These are phyloP conservation scores for Heritiera fomes DNA, from an alignment of 345 rosid species.

Conservation along the genomic window DNA sequence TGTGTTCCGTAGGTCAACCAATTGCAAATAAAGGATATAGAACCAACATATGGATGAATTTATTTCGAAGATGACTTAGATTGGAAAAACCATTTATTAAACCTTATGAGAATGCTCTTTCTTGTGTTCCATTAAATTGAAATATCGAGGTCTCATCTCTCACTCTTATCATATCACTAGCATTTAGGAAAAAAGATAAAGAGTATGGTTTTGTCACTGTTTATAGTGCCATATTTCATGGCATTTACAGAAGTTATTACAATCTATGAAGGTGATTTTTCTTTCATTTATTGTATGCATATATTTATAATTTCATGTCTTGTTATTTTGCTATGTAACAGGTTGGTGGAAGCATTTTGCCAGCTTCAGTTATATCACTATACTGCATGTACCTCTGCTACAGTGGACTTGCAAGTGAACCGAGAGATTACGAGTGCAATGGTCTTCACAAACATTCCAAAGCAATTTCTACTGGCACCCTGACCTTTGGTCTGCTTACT, in stretches of 20 bases:
- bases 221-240: neutral
- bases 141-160: neutral
- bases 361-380: slow-evolving; percentile 88
- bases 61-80: neutral
- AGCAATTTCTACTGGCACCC: slow-evolving; percentile 86
- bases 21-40: neutral
- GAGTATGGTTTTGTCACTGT: neutral
- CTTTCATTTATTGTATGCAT: neutral
- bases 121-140: neutral
- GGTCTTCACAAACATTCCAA: slow-evolving; percentile 93
- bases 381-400: slow-evolving; percentile 98
- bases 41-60: neutral
- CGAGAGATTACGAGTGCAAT: slow-evolving; percentile 89
- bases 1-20: neutral
- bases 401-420: slow-evolving; percentile 97
- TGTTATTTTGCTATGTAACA: slow-evolving; percentile 33
- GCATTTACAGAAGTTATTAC: neutral
- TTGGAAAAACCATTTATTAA: neutral
- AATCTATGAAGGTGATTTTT: slow-evolving; percentile 1
- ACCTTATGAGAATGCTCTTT: neutral
- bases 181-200: neutral
- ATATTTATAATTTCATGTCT: neutral
- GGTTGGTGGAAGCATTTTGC: slow-evolving; percentile 94
- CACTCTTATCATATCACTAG: neutral
- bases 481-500: slow-evolving; percentile 84